Conservation (phyloP, 1,284 basidiomycete species). For the Takashimella koratensis region DNA sequence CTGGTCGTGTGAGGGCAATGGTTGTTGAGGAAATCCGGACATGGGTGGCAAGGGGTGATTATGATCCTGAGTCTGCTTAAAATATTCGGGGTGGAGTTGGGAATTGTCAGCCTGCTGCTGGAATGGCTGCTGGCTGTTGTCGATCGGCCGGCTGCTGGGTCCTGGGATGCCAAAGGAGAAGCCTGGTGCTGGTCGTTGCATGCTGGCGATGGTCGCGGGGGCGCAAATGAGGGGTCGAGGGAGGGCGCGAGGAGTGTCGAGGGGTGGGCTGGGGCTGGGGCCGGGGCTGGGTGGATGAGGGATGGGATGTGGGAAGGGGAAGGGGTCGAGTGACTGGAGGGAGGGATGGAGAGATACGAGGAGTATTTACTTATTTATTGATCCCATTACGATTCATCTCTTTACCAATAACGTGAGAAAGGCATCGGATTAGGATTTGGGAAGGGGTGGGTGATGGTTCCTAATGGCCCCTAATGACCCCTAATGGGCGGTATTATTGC, state of each 20-base stretch:
- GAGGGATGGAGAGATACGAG: no score
- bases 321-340: no score
- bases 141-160: not conserved
- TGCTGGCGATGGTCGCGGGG: not conserved
- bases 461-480: no score
- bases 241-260: not conserved
- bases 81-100: not conserved
- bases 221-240: not conserved
- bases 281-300: not conserved
- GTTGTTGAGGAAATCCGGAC: constrained; percentile 6
- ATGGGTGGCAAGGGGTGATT: not conserved
- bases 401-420: no score
- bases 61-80: not conserved
- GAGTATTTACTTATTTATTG: no score
- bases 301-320: no score
- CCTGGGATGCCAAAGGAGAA: not conserved
- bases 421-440: no score
- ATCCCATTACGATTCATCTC: no score
- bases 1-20: not conserved
- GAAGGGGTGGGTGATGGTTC: no score
- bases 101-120: not conserved
- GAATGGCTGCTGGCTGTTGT: not conserved
- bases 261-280: not conserved
- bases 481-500: no score
- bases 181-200: not conserved